Evolutionary conservation across 1,284 basidiomycete genomes (phyloP).

Genomic region (Stereum hirsutum): DNA sequence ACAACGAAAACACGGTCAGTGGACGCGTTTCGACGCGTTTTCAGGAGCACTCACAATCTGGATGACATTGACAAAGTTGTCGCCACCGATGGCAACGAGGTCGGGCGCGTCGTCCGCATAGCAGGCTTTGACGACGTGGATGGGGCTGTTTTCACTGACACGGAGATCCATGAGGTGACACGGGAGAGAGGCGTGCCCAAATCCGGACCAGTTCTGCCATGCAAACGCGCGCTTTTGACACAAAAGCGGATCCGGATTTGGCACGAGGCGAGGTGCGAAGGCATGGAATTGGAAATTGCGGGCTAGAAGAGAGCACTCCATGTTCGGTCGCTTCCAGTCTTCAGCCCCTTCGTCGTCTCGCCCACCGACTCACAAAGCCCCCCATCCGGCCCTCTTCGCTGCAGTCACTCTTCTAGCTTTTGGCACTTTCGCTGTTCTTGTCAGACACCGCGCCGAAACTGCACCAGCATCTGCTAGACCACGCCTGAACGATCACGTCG

Average conservation of each 20-base stretch:
- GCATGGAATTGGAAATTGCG: too few relatives aligned
- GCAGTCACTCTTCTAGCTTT: constrained; percentile 48
- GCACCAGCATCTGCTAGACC: constrained; percentile 55
- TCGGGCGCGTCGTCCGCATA: constrained; percentile 54
- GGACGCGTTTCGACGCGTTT: too few relatives aligned
- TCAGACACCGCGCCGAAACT: constrained; percentile 45
- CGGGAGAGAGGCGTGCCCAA: too few relatives aligned
- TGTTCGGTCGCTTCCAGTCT: too few relatives aligned
- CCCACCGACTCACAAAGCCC: constrained; percentile 29
- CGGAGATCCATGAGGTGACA: constrained; percentile 52
- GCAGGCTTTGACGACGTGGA: constrained; percentile 54
- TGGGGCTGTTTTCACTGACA: constrained; percentile 45
- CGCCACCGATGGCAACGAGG: constrained; percentile 61
- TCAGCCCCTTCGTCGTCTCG: too few relatives aligned
- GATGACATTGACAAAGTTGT: constrained; percentile 61
- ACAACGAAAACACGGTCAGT: constrained; percentile 6
- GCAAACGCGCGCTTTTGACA: too few relatives aligned
- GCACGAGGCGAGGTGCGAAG: too few relatives aligned
- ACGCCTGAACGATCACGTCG: constrained; percentile 54
- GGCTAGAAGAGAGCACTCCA: too few relatives aligned
- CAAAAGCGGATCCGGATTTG: too few relatives aligned
- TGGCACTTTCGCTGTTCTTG: constrained; percentile 43
- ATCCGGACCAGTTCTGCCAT: too few relatives aligned
- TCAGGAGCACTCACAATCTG: constrained; percentile 38
- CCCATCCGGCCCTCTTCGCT: constrained; percentile 55